phyloP scores from a whole-genome alignment of 192 early-diverging fungal genomes.

The Mortierella claussenii region DNA sequence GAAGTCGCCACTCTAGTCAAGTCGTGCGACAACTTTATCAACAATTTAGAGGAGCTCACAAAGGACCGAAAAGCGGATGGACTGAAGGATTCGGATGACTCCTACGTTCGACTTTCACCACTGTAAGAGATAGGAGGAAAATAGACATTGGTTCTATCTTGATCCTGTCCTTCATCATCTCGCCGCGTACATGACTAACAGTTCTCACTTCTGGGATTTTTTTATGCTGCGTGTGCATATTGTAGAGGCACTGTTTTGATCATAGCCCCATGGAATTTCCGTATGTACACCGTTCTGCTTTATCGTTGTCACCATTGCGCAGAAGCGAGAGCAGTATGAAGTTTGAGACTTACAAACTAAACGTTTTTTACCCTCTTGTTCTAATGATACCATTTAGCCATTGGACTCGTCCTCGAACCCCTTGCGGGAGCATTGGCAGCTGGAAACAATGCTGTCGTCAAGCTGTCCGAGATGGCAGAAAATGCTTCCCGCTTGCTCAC shows the following conservation, averaged over 20 bases:
- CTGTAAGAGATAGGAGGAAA: conserved; percentile 19
- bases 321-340: too few relatives aligned
- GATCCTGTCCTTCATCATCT: background rate
- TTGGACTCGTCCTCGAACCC: conserved; percentile 61
- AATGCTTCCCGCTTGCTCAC: conserved; percentile 56
- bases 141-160: too few relatives aligned
- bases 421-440: conserved; percentile 67
- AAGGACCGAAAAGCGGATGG: conserved; percentile 7
- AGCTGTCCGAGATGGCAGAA: conserved; percentile 66
- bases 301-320: too few relatives aligned
- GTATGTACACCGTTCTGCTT: too few relatives aligned
- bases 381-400: too few relatives aligned
- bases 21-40: conserved; percentile 9
- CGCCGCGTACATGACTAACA: background rate
- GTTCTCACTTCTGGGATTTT: background rate
- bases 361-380: too few relatives aligned
- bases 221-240: background rate
- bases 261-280: conserved; percentile 68
- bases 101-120: conserved; percentile 32
- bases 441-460: conserved; percentile 60
- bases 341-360: too few relatives aligned
- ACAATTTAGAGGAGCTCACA: conserved; percentile 25
- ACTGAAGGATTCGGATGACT: conserved; percentile 19
- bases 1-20: conserved; percentile 17
- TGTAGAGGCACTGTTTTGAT: conserved; percentile 50